These are phyloP conservation scores for Vachellia pachyceras DNA, from an alignment of 306 rosid genomes.

Conservation along the genomic window DNA sequence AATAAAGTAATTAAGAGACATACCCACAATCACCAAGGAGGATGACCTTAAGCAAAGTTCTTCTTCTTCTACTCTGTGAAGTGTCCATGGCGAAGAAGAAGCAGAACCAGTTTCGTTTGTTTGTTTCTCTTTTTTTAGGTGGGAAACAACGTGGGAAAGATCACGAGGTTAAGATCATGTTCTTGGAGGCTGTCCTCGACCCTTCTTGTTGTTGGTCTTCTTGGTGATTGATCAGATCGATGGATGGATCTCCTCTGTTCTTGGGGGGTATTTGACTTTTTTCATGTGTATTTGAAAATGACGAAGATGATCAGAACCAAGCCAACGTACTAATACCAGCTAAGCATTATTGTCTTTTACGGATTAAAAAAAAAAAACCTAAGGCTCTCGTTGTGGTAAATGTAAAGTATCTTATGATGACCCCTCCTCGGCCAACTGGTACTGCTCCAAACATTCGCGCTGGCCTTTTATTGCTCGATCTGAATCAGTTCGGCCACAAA, in stretches of 20 bases:
- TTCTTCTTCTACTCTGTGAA: background rate
- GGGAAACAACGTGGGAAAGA: background rate
- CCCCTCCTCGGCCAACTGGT: background rate
- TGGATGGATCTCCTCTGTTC: slow-evolving; percentile 12
- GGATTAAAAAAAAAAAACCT: background rate
- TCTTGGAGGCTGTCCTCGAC: slow-evolving; percentile 46
- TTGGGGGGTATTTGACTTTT: slow-evolving; percentile 27
- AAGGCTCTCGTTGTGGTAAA: slow-evolving; percentile 33
- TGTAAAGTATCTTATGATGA: slow-evolving; percentile 28
- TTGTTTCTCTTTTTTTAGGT: too few relatives aligned
- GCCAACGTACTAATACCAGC: slow-evolving; percentile 65
- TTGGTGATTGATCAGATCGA: slow-evolving; percentile 6
- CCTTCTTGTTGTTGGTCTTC: slow-evolving; percentile 34
- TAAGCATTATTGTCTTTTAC: slow-evolving; percentile 40
- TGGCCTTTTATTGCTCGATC: slow-evolving; percentile 32
- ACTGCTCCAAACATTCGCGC: slow-evolving; percentile 41
- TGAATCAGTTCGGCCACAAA: slow-evolving; percentile 21
- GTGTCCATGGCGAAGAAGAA: slow-evolving; percentile 6
- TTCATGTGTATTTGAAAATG: slow-evolving; percentile 44
- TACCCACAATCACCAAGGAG: slow-evolving; percentile 98
- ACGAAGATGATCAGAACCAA: slow-evolving; percentile 40
- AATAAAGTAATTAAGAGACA: background rate
- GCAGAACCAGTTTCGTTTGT: background rate
- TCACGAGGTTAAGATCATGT: slow-evolving; percentile 20
- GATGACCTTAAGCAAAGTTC: slow-evolving; percentile 63